Percentiles rank a stretch among this genome's conserved stretches.
Evolutionary conservation across 192 early-diverging fungal species (phyloP).

Genomic region (Piromyces finnis): DNA sequence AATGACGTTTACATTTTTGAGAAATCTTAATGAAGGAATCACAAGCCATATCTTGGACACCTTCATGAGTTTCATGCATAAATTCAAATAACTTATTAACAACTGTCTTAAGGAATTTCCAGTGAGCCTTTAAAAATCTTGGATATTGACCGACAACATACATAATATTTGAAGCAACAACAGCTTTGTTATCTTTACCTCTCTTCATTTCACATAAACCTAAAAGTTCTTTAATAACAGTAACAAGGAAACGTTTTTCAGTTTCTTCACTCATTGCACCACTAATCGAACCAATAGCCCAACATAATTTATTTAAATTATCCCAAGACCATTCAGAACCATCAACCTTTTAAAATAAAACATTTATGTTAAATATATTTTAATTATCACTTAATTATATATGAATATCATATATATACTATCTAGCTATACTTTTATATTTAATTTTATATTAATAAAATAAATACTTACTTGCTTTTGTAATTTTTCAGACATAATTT

Average conservation of each 20-base stretch:
- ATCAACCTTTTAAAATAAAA: conserved; percentile 83
- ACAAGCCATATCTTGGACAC: conserved; percentile 99
- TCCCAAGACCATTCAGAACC: conserved; percentile 95
- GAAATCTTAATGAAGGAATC: conserved; percentile 99
- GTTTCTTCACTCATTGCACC: conserved; percentile 93
- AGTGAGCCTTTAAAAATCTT: conserved; percentile 98
- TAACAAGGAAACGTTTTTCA: conserved; percentile 94
- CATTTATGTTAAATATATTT: too few species aligned
- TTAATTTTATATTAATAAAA: too few species aligned
- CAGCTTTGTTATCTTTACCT: conserved; percentile 99
- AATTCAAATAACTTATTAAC: conserved; percentile 99
- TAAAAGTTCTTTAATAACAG: conserved; percentile 94
- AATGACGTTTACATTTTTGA: conserved; percentile 91
- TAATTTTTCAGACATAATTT: conserved; percentile 90
- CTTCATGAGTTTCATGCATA: conserved; percentile 98
- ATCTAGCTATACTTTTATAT: too few species aligned
- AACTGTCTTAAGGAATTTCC: conserved; percentile 99
- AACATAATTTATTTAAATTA: conserved; percentile 83
- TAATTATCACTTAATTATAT: conserved; percentile 1
- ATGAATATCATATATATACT: too few species aligned
- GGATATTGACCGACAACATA: conserved; percentile 99
- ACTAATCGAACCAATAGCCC: conserved; percentile 97
- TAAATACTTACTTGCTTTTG: conserved; percentile 48
- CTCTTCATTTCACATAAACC: conserved; percentile 90
- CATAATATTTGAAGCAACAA: conserved; percentile 99